A percentile compares a stretch with the other conserved stretches of the same genome.
Evolutionary conservation across 164 flowering plant species (phyloP).

Genomic region (Aristolochia contorta): DNA sequence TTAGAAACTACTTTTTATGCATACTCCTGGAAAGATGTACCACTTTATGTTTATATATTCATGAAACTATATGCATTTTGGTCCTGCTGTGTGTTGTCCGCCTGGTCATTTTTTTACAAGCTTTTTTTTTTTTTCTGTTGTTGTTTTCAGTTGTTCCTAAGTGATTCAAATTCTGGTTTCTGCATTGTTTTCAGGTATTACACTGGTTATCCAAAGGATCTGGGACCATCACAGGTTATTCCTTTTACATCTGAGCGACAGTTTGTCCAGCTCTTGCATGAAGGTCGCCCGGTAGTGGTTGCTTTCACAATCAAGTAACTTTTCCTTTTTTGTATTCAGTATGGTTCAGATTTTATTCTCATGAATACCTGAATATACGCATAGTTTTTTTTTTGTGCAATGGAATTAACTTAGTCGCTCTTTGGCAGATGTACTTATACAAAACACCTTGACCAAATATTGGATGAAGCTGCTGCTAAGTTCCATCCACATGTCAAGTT

Average conservation of each 20-base stretch:
- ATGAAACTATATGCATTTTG: not conserved
- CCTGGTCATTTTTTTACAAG: not conserved
- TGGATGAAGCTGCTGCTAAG: constrained; percentile 86
- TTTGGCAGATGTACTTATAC: constrained; percentile 53
- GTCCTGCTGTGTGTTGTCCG: not conserved
- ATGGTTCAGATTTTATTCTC: not conserved
- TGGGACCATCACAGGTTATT: constrained; percentile 72
- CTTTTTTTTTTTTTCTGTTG: not conserved
- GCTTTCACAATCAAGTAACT: constrained; percentile 79
- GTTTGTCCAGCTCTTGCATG: constrained; percentile 81
- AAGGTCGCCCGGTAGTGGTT: constrained; percentile 76
- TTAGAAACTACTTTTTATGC: too few species aligned
- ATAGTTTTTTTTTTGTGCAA: not conserved
- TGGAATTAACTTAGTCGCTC: too few species aligned
- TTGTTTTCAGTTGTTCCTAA: not conserved
- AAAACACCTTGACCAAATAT: constrained; percentile 64
- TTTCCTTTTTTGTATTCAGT: not conserved
- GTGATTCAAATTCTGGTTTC: not conserved
- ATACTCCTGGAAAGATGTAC: not conserved
- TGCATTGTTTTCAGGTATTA: constrained; percentile 46
- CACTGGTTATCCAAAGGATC: constrained; percentile 89
- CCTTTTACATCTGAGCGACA: constrained; percentile 88
- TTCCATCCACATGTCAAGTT: constrained; percentile 76
- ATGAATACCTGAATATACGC: too few species aligned
- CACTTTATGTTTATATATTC: not conserved